Conservation (phyloP, 495 filamentous ascomycete genomes). For the Chaetomium cochliodes region DNA sequence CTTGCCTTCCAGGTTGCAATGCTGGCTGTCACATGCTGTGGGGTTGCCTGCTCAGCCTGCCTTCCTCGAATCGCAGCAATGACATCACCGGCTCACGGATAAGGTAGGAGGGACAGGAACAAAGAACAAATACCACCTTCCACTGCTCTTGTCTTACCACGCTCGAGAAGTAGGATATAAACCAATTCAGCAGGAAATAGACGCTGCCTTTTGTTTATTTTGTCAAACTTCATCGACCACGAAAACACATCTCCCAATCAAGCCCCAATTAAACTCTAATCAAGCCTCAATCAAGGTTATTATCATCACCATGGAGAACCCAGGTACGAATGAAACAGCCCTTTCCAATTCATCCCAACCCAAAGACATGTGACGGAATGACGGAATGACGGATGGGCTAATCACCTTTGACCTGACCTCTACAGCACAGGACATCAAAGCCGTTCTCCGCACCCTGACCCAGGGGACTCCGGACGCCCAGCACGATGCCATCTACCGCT, state of each 20-base stretch:
- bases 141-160: too few species aligned
- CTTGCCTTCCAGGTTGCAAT: too few species aligned
- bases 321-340: constrained; percentile 21
- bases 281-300: neutral
- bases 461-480: constrained; percentile 64
- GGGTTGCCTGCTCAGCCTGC: neutral
- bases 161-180: too few species aligned
- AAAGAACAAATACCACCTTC: neutral
- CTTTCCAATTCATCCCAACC: neutral
- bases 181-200: too few species aligned
- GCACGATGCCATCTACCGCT: constrained; percentile 58
- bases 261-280: too few species aligned
- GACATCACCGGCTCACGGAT: constrained; percentile 20
- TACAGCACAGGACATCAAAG: constrained; percentile 49
- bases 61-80: constrained; percentile 10
- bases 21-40: constrained; percentile 1
- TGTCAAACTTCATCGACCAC: neutral
- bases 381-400: neutral
- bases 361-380: constrained; percentile 28
- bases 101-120: neutral
- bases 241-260: too few species aligned
- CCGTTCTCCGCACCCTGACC: constrained; percentile 64
- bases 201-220: too few species aligned
- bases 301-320: constrained; percentile 30
- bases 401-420: too few species aligned